Evolutionary conservation across 108 stramenopile genomes (phyloP).

Genomic region (Bacterosira constricta): DNA sequence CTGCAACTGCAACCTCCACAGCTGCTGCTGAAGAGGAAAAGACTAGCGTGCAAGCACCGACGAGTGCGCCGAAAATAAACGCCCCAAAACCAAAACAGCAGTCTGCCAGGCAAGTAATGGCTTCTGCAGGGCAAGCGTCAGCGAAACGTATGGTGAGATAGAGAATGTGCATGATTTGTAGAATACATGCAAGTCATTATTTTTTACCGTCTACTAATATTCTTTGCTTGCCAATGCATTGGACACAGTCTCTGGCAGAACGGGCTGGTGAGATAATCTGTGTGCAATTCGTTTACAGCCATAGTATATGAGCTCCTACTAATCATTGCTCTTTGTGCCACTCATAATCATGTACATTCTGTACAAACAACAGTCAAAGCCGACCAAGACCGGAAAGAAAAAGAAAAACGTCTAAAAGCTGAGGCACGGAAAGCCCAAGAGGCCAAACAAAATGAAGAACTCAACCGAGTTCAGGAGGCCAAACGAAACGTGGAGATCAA

Average conservation of each 20-base stretch:
- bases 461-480: neutral
- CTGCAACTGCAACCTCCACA: neutral
- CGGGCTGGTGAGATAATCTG: neutral
- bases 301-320: no score
- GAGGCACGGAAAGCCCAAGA: slow-evolving; percentile 6
- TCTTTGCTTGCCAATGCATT: neutral
- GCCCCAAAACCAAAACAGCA: neutral
- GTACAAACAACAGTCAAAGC: slow-evolving; percentile 13
- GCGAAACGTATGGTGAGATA: slow-evolving; percentile 8
- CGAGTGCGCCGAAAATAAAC: neutral
- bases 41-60: neutral
- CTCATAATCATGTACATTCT: no score
- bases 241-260: slow-evolving; percentile 3
- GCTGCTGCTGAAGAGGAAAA: neutral
- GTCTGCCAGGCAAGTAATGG: slow-evolving; percentile 8
- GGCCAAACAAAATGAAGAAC: neutral
- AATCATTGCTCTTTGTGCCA: no score
- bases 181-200: no score
- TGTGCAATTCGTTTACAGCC: no score
- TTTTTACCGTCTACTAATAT: neutral
- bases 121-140: slow-evolving; percentile 2
- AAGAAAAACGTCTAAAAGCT: slow-evolving; percentile 2
- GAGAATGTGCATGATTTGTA: neutral
- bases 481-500: slow-evolving; percentile 3
- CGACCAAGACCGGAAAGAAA: slow-evolving; percentile 6